These are phyloP conservation scores for Dictyophora rubrovolvata DNA, from an alignment of 768 basidiomycete species.

Conservation along the genomic window DNA sequence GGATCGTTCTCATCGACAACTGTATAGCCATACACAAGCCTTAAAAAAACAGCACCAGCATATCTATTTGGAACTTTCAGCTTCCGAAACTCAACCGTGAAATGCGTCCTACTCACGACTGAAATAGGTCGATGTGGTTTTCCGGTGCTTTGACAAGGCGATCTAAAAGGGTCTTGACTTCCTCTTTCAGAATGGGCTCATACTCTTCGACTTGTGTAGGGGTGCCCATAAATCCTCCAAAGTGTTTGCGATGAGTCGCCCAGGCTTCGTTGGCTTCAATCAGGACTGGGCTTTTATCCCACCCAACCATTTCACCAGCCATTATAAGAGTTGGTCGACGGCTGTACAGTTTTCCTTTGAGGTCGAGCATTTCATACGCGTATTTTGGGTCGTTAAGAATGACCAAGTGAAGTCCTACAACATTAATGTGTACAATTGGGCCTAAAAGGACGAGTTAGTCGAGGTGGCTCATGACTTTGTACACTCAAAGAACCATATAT, in stretches of 20 bases:
- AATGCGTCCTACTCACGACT: constrained; percentile 3
- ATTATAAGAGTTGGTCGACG: background rate
- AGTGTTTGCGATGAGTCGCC: constrained; percentile 15
- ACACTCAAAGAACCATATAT: constrained; percentile 29
- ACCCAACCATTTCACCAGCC: background rate
- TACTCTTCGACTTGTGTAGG: constrained; percentile 14
- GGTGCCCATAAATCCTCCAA: constrained; percentile 16
- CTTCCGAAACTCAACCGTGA: background rate
- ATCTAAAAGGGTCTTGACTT: constrained; percentile 11
- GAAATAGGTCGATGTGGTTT: constrained; percentile 13
- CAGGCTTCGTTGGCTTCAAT: constrained; percentile 10
- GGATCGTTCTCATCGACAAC: constrained; percentile 29
- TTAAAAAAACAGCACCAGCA: constrained; percentile 19
- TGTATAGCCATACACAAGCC: constrained; percentile 44
- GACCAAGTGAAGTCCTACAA: background rate
- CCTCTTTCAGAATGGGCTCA: constrained; percentile 11
- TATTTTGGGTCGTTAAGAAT: background rate
- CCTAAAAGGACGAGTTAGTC: background rate
- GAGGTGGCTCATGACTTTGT: background rate
- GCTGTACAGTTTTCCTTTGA: background rate
- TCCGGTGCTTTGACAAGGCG: constrained; percentile 10
- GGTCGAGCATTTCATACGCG: background rate
- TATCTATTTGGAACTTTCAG: constrained; percentile 12
- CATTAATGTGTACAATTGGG: background rate
- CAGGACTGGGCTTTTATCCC: background rate